Percentiles rank a stretch among this genome's conserved stretches.
These are phyloP conservation scores for Podila verticillata DNA, from an alignment of 192 early-diverging fungal genomes.

Conservation along the genomic window DNA sequence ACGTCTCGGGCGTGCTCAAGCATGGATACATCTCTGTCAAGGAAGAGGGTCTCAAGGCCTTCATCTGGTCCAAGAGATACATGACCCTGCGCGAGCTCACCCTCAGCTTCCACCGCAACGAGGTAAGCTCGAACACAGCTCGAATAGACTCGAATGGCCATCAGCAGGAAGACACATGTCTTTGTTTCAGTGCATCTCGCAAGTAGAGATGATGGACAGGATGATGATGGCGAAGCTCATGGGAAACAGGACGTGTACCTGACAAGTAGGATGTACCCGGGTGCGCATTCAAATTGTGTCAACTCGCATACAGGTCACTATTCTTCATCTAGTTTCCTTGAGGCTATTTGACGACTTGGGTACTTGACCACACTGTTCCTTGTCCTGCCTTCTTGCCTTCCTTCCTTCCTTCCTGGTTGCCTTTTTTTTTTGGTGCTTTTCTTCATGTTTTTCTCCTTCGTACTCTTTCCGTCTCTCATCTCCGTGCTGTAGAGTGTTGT, in stretches of 20 bases:
- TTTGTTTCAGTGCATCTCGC: slow-evolving; percentile 5
- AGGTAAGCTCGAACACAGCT: slow-evolving; percentile 66
- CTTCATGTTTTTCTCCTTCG: neutral
- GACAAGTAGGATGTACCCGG: no score
- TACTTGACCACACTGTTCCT: no score
- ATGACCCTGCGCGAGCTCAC: slow-evolving; percentile 89
- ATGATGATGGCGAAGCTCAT: no score
- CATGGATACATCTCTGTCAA: slow-evolving; percentile 89
- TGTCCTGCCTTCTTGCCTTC: slow-evolving; percentile 8
- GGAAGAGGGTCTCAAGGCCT: slow-evolving; percentile 90
- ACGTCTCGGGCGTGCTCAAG: slow-evolving; percentile 67
- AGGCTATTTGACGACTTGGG: no score
- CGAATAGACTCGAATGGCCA: neutral
- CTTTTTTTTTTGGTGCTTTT: neutral
- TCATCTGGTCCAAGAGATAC: slow-evolving; percentile 97
- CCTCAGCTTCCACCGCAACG: slow-evolving; percentile 92
- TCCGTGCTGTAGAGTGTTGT: neutral
- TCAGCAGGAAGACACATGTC: neutral
- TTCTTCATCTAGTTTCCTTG: slow-evolving; percentile 12
- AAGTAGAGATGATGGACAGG: no score
- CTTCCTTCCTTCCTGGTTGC: slow-evolving; percentile 4
- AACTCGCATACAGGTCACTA: neutral
- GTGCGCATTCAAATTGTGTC: no score
- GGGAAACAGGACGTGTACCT: no score
- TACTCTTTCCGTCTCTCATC: neutral